These are phyloP conservation scores for Pichia occidentalis DNA, from an alignment of 805 yeast species.

Conservation along the genomic window DNA sequence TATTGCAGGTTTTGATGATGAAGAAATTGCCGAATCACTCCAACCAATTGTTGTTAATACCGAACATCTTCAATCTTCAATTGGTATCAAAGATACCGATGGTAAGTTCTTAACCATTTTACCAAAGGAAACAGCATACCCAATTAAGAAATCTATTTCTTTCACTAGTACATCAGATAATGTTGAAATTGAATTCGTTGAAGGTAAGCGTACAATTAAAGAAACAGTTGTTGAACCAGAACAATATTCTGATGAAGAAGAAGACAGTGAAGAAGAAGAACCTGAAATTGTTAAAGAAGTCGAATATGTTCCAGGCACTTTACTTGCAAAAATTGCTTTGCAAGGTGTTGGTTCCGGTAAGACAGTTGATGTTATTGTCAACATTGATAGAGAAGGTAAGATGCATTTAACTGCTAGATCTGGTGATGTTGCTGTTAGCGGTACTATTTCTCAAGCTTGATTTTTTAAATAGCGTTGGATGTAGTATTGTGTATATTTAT, in stretches of 20 bases:
- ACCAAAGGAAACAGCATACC: constrained; percentile 81
- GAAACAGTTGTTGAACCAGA: constrained; percentile 74
- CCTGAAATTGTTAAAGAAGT: constrained; percentile 81
- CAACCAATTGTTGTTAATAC: constrained; percentile 84
- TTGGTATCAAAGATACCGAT: constrained; percentile 73
- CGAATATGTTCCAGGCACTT: constrained; percentile 62
- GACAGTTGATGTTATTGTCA: constrained; percentile 62
- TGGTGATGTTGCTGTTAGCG: constrained; percentile 45
- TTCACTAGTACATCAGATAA: constrained; percentile 58
- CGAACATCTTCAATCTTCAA: constrained; percentile 75
- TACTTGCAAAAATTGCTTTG: constrained; percentile 72
- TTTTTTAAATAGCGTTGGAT: not conserved
- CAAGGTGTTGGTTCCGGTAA: constrained; percentile 59
- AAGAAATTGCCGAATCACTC: constrained; percentile 70
- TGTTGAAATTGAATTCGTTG: constrained; percentile 66
- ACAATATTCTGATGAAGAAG: constrained; percentile 47
- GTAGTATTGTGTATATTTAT: not conserved
- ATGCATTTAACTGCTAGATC: constrained; percentile 58
- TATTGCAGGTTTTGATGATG: constrained; percentile 74
- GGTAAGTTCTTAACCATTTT: constrained; percentile 68
- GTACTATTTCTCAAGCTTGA: constrained; percentile 34
- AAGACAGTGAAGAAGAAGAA: constrained; percentile 66
- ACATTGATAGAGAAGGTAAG: constrained; percentile 58
- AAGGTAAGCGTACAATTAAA: constrained; percentile 78
- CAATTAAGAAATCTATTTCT: constrained; percentile 70